Conservation (phyloP, 208 protist genomes). For the Leishmania lainsoni region DNA sequence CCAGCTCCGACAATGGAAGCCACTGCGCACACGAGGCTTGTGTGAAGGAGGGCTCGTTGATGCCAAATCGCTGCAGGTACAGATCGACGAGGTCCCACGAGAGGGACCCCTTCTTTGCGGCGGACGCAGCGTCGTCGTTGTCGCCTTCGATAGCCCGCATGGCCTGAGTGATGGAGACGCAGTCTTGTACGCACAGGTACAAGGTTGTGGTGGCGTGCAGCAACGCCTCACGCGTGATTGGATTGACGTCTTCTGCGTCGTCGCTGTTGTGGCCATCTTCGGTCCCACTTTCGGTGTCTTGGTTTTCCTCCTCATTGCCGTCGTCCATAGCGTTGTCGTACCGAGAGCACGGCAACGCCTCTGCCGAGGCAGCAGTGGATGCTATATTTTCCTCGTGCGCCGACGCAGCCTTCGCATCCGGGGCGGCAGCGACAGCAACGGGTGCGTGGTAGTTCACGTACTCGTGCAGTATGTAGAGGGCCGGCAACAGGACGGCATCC, state of each 20-base stretch:
- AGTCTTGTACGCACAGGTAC: conserved; percentile 63
- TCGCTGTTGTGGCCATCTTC: conserved; percentile 3
- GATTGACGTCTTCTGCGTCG: conserved; percentile 16
- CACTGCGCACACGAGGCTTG: conserved; percentile 30
- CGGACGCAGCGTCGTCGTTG: background rate
- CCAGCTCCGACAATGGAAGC: conserved; percentile 47
- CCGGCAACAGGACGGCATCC: conserved; percentile 61
- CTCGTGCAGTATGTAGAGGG: conserved; percentile 50
- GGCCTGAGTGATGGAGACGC: conserved; percentile 36
- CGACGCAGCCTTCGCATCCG: background rate
- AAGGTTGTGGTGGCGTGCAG: conserved; percentile 67
- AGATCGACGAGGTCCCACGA: conserved; percentile 45
- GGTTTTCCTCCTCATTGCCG: background rate
- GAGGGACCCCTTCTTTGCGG: conserved; percentile 2
- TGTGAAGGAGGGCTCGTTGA: conserved; percentile 32
- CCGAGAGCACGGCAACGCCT: background rate
- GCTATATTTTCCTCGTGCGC: background rate
- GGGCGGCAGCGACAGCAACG: background rate
- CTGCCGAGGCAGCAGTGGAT: background rate
- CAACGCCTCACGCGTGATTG: conserved; percentile 38
- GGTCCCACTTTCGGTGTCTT: conserved; percentile 9
- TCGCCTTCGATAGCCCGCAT: conserved; percentile 19
- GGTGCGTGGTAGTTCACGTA: conserved; percentile 26
- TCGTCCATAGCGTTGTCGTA: background rate
- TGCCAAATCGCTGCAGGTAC: conserved; percentile 35